Percentiles rank a stretch among this genome's conserved stretches.
phyloP scores from a whole-genome alignment of 306 rosid genomes.

The Cucurbita pepo region DNA sequence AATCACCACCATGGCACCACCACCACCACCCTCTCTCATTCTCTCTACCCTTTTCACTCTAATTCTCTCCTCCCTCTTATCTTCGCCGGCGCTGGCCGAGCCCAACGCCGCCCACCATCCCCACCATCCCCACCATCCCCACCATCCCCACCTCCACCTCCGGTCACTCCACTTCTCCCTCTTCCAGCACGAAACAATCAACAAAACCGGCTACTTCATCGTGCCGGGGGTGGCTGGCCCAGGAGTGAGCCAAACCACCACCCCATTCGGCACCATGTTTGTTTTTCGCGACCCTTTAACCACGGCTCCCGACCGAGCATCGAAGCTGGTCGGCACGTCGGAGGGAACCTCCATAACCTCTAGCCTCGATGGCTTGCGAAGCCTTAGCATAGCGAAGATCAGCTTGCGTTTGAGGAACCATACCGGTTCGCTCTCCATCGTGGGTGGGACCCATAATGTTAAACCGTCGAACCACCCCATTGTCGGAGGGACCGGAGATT shows the following conservation, averaged over 20 bases:
- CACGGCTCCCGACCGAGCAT: slow-evolving; percentile 18
- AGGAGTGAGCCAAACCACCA: slow-evolving; percentile 25
- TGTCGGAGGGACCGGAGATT: slow-evolving; percentile 67
- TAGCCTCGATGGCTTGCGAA: slow-evolving; percentile 43
- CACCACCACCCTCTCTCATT: background rate
- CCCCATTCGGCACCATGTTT: slow-evolving; percentile 52
- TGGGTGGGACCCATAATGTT: slow-evolving; percentile 38
- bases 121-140: slow-evolving; percentile 3
- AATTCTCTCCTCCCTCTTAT: background rate
- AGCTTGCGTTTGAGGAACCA: slow-evolving; percentile 31
- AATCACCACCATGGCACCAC: background rate
- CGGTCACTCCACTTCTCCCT: slow-evolving; percentile 55
- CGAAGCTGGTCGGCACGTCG: slow-evolving; percentile 36
- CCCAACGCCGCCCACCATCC: slow-evolving; percentile 11
- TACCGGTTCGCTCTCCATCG: slow-evolving; percentile 43
- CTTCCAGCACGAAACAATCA: slow-evolving; percentile 55
- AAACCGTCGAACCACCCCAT: slow-evolving; percentile 44
- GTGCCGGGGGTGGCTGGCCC: slow-evolving; percentile 36
- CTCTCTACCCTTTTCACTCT: slow-evolving; percentile 7
- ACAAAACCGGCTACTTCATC: slow-evolving; percentile 51
- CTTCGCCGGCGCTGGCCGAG: background rate
- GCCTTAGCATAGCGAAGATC: slow-evolving; percentile 48
- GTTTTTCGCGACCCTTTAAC: slow-evolving; percentile 58
- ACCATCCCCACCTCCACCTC: slow-evolving; percentile 7
- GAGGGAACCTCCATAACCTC: slow-evolving; percentile 61